Percentiles rank a stretch among this genome's conserved stretches.
phyloP scores from a whole-genome alignment of 805 yeast genomes.

The Candida ponderosae region DNA sequence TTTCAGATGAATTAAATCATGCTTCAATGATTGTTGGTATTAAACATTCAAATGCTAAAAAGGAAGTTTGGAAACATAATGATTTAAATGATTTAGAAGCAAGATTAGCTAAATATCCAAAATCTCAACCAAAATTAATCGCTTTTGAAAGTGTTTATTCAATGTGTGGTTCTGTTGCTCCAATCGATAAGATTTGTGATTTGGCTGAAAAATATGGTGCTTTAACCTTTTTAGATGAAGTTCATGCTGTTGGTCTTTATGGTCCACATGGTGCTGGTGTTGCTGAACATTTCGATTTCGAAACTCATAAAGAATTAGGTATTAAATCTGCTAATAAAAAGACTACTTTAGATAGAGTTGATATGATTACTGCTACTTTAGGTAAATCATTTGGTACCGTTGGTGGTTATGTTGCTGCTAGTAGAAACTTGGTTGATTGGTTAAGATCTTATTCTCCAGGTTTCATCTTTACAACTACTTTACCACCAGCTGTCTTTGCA shows the following conservation, averaged over 20 bases:
- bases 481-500: conserved; percentile 98
- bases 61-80: conserved; percentile 89
- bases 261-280: conserved; percentile 99
- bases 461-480: conserved; percentile 90
- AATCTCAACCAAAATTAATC: conserved; percentile 84
- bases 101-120: conserved; percentile 72
- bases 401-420: conserved; percentile 96
- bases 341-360: conserved; percentile 83
- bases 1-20: conserved; percentile 90
- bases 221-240: conserved; percentile 93
- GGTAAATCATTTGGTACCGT: conserved; percentile 97
- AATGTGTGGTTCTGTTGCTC: conserved; percentile 97
- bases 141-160: conserved; percentile 97
- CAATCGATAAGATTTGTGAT: conserved; percentile 87
- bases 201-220: conserved; percentile 98
- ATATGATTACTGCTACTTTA: conserved; percentile 94
- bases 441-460: conserved; percentile 95
- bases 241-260: conserved; percentile 97
- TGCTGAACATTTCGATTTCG: conserved; percentile 92
- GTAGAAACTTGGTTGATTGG: conserved; percentile 82
- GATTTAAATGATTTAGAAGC: conserved; percentile 77
- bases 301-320: conserved; percentile 67
- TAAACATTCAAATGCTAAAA: conserved; percentile 78
- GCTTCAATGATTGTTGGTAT: conserved; percentile 98
- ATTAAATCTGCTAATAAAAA: conserved; percentile 40